Percentiles rank a stretch among this genome's conserved stretches.
phyloP scores from a whole-genome alignment of 805 yeast species.

The Candida michaelii region DNA sequence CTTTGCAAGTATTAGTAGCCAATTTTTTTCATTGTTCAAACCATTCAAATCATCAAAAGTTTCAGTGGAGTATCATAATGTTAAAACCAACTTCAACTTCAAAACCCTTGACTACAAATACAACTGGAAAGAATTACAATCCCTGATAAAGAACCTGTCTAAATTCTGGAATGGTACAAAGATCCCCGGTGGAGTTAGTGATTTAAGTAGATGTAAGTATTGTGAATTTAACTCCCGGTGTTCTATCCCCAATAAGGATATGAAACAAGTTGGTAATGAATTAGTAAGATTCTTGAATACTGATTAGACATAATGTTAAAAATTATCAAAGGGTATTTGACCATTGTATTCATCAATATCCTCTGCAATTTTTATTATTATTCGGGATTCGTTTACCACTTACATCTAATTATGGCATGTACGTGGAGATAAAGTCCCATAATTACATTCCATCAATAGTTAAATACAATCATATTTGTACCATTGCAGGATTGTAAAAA shows the following conservation, averaged over 20 bases:
- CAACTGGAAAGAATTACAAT: conserved; percentile 27
- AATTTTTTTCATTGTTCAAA: conserved; percentile 38
- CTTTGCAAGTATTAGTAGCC: conserved; percentile 55
- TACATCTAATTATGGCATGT: conserved; percentile 34
- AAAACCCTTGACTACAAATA: conserved; percentile 40
- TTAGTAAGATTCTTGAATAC: conserved; percentile 9
- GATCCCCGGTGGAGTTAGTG: conserved; percentile 45
- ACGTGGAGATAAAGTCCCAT: conserved; percentile 34
- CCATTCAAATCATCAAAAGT: conserved; percentile 36
- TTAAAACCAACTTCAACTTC: conserved; percentile 34
- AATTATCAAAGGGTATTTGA: conserved; percentile 26
- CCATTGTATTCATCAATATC: conserved; percentile 15
- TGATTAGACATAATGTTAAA: conserved; percentile 18
- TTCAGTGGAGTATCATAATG: conserved; percentile 55
- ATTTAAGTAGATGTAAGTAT: conserved; percentile 45
- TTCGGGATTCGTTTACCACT: conserved; percentile 45
- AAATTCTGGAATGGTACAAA: conserved; percentile 62
- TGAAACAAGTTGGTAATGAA: conserved; percentile 10
- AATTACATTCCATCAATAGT: conserved; percentile 4
- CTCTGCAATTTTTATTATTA: conserved; percentile 30
- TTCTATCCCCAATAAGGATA: conserved; percentile 20
- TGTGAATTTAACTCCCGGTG: conserved; percentile 51
- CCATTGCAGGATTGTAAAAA: conserved; percentile 1
- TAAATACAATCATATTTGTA: not conserved
- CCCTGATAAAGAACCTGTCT: conserved; percentile 33